These are phyloP conservation scores for Cudoniella acicularis DNA, from an alignment of 495 filamentous ascomycete genomes.

Conservation along the genomic window DNA sequence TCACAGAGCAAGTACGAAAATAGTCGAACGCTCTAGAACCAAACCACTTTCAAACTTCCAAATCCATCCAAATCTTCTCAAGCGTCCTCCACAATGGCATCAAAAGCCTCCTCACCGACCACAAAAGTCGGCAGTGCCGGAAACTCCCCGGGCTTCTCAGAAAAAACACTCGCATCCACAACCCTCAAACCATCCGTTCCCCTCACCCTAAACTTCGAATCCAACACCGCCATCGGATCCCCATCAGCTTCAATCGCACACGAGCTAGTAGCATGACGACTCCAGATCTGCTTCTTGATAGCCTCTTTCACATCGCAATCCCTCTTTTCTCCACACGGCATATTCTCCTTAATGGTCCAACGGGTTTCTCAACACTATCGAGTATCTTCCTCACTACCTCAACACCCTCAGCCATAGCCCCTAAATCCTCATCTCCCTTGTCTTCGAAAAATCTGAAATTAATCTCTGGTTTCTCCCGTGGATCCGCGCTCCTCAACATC, in stretches of 20 bases:
- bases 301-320: background rate
- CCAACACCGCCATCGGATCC: constrained; percentile 46
- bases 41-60: too few relatives aligned
- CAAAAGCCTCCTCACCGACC: constrained; percentile 61
- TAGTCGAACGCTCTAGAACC: too few relatives aligned
- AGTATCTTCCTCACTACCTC: too few relatives aligned
- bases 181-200: constrained; percentile 52
- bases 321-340: background rate
- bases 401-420: too few relatives aligned
- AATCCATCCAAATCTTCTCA: too few relatives aligned
- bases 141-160: constrained; percentile 53
- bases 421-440: constrained; percentile 40
- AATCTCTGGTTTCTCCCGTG: background rate
- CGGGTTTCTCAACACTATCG: too few relatives aligned
- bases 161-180: constrained; percentile 56
- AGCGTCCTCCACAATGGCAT: too few relatives aligned
- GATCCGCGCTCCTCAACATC: background rate
- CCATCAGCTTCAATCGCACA: background rate
- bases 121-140: constrained; percentile 51
- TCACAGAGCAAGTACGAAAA: too few relatives aligned
- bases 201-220: constrained; percentile 51
- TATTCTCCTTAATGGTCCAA: too few relatives aligned
- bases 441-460: background rate
- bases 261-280: background rate
- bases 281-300: background rate